Conservation (phyloP, 331 rosid genomes). For the Malus hybrid region DNA sequence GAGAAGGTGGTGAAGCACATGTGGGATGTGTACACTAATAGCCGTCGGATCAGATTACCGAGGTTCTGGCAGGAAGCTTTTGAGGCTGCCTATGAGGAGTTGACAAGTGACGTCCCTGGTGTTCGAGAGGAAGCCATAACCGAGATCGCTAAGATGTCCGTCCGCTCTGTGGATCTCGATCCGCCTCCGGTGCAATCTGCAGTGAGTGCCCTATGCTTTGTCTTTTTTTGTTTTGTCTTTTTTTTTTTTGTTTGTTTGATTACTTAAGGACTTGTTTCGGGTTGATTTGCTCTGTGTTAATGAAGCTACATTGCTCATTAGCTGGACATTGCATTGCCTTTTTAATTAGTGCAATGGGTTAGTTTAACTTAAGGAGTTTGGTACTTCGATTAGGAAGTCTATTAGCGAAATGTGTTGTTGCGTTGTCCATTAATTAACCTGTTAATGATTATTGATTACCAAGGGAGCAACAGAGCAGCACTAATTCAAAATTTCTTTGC, state of each 20-base stretch:
- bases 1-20: constrained; percentile 93
- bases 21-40: constrained; percentile 94
- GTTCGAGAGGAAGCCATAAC: constrained; percentile 66
- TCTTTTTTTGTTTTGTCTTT: background rate
- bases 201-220: constrained; percentile 29
- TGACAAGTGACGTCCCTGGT: constrained; percentile 64
- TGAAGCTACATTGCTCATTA: background rate
- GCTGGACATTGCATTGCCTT: background rate
- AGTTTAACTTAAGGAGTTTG: background rate
- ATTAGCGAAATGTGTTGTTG: background rate
- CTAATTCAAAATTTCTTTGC: background rate
- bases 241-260: background rate
- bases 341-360: background rate
- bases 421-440: background rate
- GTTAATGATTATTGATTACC: background rate
- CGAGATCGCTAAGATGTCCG: constrained; percentile 93
- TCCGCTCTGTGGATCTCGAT: constrained; percentile 66
- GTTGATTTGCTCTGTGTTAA: background rate
- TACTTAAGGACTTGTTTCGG: background rate
- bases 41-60: constrained; percentile 88
- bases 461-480: background rate
- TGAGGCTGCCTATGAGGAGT: constrained; percentile 91
- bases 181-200: constrained; percentile 68
- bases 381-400: background rate
- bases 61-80: constrained; percentile 92